Evolutionary conservation across 225 moss, liverwort and hornwort genomes (phyloP).

Genomic region (Thuidium tamariscinum): DNA sequence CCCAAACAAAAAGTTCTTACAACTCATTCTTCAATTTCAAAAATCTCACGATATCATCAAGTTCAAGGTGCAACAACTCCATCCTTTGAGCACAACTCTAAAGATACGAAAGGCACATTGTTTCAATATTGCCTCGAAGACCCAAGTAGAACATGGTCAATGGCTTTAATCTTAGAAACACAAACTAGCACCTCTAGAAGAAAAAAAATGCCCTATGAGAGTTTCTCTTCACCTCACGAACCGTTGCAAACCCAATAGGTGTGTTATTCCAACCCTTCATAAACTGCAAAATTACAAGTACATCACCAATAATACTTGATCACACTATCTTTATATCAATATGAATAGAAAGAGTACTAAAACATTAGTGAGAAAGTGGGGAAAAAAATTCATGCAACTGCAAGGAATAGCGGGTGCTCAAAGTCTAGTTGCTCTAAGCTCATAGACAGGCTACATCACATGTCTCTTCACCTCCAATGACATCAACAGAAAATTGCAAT

Average conservation of each 20-base stretch:
- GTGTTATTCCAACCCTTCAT: slow-evolving; percentile 18
- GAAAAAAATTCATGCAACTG: neutral
- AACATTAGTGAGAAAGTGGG: neutral
- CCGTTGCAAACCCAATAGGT: slow-evolving; percentile 26
- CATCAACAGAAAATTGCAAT: neutral
- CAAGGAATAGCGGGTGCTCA: neutral
- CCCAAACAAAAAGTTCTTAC: neutral
- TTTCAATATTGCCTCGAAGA: neutral
- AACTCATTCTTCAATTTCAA: neutral
- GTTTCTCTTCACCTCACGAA: slow-evolving; percentile 10
- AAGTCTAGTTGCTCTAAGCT: neutral
- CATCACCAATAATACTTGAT: neutral
- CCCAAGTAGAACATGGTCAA: neutral
- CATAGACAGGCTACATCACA: neutral
- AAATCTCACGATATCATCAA: neutral
- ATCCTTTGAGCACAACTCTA: neutral
- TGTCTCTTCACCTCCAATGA: neutral
- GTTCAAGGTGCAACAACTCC: neutral
- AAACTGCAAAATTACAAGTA: neutral
- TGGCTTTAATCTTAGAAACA: neutral
- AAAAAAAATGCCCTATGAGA: neutral
- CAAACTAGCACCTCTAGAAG: neutral
- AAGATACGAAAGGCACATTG: neutral
- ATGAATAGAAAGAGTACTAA: neutral
- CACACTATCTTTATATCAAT: neutral